Conservation (phyloP, 352 stramenopile species). For the Globisporangium spinosum region DNA sequence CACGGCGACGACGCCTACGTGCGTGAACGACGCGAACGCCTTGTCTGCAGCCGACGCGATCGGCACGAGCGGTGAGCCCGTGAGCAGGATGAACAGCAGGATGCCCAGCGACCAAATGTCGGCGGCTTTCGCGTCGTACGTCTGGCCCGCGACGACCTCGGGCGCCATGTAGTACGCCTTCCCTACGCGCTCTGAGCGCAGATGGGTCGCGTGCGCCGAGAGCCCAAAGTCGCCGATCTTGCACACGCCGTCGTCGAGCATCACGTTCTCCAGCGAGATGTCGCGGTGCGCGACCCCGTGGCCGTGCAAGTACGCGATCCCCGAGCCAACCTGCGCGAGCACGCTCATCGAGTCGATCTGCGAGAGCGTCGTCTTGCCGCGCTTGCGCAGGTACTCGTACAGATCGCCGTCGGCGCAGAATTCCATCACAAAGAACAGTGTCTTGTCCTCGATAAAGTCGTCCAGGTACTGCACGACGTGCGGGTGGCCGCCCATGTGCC, state of each 20-base stretch:
- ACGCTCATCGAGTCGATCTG: slow-evolving; percentile 26
- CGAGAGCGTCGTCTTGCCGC: slow-evolving; percentile 16
- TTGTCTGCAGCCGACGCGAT: slow-evolving; percentile 32
- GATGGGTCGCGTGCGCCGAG: slow-evolving; percentile 28
- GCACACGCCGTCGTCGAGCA: slow-evolving; percentile 31
- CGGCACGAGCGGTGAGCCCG: slow-evolving; percentile 42
- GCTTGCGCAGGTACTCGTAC: slow-evolving; percentile 28
- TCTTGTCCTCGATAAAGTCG: slow-evolving; percentile 40
- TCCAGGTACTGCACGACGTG: slow-evolving; percentile 45
- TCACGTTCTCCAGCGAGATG: slow-evolving; percentile 43
- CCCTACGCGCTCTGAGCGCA: slow-evolving; percentile 31
- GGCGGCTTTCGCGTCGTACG: slow-evolving; percentile 40
- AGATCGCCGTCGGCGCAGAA: slow-evolving; percentile 33
- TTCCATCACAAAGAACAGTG: slow-evolving; percentile 50
- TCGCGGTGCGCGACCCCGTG: slow-evolving; percentile 37
- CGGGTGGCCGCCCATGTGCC: slow-evolving; percentile 30
- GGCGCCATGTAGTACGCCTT: slow-evolving; percentile 61
- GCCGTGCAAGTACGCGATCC: slow-evolving; percentile 29
- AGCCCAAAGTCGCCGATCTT: slow-evolving; percentile 52
- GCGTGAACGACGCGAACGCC: slow-evolving; percentile 37
- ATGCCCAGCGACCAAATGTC: slow-evolving; percentile 66
- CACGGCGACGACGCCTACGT: slow-evolving; percentile 27
- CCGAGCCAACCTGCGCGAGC: slow-evolving; percentile 24
- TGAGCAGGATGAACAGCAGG: slow-evolving; percentile 59
- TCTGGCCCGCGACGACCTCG: slow-evolving; percentile 32